phyloP scores from a whole-genome alignment of 371 early-diverging fungal species.

The Apophysomyces trapeziformis region DNA sequence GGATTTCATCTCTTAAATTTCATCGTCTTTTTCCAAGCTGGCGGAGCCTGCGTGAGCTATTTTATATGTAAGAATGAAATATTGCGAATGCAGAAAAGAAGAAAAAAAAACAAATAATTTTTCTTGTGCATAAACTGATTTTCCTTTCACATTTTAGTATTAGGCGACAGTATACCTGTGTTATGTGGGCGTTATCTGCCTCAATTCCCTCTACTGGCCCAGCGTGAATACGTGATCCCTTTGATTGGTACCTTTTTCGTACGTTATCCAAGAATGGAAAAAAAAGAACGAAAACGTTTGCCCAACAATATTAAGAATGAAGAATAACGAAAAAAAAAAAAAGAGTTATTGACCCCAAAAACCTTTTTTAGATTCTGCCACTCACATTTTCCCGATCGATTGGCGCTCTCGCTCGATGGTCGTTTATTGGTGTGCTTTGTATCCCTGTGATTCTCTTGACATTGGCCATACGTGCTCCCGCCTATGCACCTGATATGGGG shows the following conservation, averaged over 20 bases:
- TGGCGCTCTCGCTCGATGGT: slow-evolving; percentile 48
- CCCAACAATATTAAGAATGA: background rate
- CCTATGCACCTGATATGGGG: slow-evolving; percentile 49
- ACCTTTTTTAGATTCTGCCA: slow-evolving; percentile 36
- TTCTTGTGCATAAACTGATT: background rate
- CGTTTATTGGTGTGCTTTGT: slow-evolving; percentile 46
- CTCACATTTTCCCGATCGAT: slow-evolving; percentile 48
- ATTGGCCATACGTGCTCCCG: slow-evolving; percentile 42
- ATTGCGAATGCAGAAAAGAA: background rate
- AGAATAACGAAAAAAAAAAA: no score
- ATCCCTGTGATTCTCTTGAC: slow-evolving; percentile 46
- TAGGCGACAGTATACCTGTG: slow-evolving; percentile 55
- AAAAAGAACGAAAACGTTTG: background rate
- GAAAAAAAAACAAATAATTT: no score
- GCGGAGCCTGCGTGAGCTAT: slow-evolving; percentile 44
- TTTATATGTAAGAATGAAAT: slow-evolving; percentile 29
- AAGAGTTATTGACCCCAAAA: background rate
- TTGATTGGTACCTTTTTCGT: slow-evolving; percentile 34
- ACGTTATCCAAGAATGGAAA: slow-evolving; percentile 7
- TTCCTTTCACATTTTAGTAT: slow-evolving; percentile 21
- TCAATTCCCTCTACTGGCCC: slow-evolving; percentile 18
- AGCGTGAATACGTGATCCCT: slow-evolving; percentile 31
- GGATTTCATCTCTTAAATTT: slow-evolving; percentile 46
- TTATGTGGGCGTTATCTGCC: slow-evolving; percentile 35
- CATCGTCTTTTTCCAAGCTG: slow-evolving; percentile 43